Evolutionary conservation across 2,329 filamentous ascomycete genomes (phyloP), one percentile per base, ranked within the genome.

Genomic region (Didymella pinodella): DNA sequence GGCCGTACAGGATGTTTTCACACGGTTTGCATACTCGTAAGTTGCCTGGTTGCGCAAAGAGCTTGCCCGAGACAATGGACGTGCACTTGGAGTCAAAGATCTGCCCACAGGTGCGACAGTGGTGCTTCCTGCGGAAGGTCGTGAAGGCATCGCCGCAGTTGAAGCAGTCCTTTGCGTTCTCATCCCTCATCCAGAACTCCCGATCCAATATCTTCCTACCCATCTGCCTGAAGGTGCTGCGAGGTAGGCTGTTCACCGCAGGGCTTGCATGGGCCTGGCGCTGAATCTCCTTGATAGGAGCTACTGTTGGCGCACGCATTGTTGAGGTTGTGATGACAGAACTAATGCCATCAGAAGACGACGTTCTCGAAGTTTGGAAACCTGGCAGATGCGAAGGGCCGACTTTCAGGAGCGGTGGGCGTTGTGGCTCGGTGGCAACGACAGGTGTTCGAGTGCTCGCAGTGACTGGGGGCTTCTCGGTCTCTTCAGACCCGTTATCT

Each of bases 151-250:
- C 90, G 44, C 92, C 92, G 70, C 95, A 99, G 44, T 92, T 86
- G 74, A 97, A 99, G 72, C 95, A 99, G 69, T 97, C 94, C 74
- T 96, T 98, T 59, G 94, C 96, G 63, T 96, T 97, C 72, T 98
- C 95, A 74, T 99, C 95, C 59, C 93, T 91, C 95, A 99, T 99
- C 95, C 94, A 98, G 69, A 97, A 98, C 67, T 98, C 93, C 71
- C 93, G 95, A 75, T 91, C 96, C 45, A 98, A 80, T 7, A 99
- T 89, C 71, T 94, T 93, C 69, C 92, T 91, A 62, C 90, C 88
- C 82, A 97, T 90, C 66, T 90, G 89, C 48, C 76, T 71, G 29
- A 76, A 69, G 4, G 73, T 65, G 34, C 62, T 73, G 22, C 65
- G 72, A 14, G 81, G 79, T 53, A 84, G 73, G 62, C 78, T 77